Conservation (phyloP, 2,329 filamentous ascomycete genomes). For the Cladosporium cucumerinum region DNA sequence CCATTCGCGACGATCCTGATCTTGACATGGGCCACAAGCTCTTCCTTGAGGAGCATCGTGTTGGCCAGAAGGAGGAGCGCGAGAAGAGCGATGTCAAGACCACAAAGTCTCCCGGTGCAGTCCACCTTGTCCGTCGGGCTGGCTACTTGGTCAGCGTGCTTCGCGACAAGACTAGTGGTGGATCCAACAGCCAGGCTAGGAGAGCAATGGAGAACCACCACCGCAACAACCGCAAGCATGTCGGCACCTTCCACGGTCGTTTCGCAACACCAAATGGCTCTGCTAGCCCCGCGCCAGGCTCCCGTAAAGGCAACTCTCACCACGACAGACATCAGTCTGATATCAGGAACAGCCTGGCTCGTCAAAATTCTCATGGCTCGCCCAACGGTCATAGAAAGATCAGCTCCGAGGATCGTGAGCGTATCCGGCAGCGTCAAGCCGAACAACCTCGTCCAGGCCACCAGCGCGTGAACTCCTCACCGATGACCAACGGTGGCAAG, state of each 20-base stretch:
- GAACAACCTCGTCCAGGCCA: constrained; percentile 47
- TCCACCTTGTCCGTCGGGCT: constrained; percentile 89
- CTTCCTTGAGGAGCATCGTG: constrained; percentile 95
- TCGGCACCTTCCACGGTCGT: constrained; percentile 53
- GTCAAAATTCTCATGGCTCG: constrained; percentile 40
- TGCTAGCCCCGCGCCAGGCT: constrained; percentile 64
- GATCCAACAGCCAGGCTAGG: constrained; percentile 69
- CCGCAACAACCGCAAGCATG: constrained; percentile 82
- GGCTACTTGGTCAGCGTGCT: constrained; percentile 96
- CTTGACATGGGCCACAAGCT: constrained; percentile 85
- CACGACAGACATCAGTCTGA: constrained; percentile 31
- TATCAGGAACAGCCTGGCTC: constrained; percentile 37
- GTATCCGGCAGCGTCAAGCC: constrained; percentile 53
- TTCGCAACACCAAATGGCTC: constrained; percentile 59
- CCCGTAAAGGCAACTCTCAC: constrained; percentile 36
- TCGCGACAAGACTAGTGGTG: constrained; percentile 68
- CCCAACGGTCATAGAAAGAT: constrained; percentile 43
- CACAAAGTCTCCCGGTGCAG: constrained; percentile 91
- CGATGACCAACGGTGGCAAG: constrained; percentile 32
- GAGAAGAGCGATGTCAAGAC: constrained; percentile 66
- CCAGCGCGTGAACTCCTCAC: constrained; percentile 39
- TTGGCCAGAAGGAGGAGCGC: constrained; percentile 93
- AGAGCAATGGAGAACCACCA: constrained; percentile 87
- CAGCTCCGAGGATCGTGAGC: constrained; percentile 37
- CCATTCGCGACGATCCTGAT: constrained; percentile 87